phyloP scores from a whole-genome alignment of 495 filamentous ascomycete genomes.

The Tuber melanosporum region DNA sequence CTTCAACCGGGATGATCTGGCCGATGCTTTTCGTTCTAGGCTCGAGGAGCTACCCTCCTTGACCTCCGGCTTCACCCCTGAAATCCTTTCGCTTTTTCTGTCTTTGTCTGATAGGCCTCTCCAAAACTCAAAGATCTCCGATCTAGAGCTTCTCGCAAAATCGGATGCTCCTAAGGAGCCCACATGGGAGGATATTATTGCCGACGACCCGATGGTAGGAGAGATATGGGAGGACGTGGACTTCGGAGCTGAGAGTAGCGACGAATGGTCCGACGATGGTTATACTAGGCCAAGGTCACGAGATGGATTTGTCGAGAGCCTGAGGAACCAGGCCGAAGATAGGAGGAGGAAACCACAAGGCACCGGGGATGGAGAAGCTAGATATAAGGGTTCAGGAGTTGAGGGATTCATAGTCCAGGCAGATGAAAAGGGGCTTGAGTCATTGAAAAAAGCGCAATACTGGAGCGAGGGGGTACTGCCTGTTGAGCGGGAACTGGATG shows the following conservation, averaged over 20 bases:
- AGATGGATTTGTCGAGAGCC: slow-evolving; percentile 20
- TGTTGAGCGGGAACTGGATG: slow-evolving; percentile 44
- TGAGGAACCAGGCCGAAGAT: slow-evolving; percentile 15
- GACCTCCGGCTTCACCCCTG: slow-evolving; percentile 49
- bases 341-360: slow-evolving; percentile 15
- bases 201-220: slow-evolving; percentile 61
- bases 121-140: slow-evolving; percentile 57
- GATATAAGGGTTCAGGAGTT: slow-evolving; percentile 15
- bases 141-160: slow-evolving; percentile 51
- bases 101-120: slow-evolving; percentile 76
- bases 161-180: slow-evolving; percentile 47
- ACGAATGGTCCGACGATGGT: slow-evolving; percentile 44
- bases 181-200: slow-evolving; percentile 69
- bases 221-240: slow-evolving; percentile 76
- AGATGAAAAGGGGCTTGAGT: slow-evolving; percentile 27
- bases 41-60: slow-evolving; percentile 46
- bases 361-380: slow-evolving; percentile 5
- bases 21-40: slow-evolving; percentile 64
- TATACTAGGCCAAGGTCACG: slow-evolving; percentile 9
- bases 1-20: slow-evolving; percentile 67
- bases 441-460: slow-evolving; percentile 37
- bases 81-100: slow-evolving; percentile 71
- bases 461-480: slow-evolving; percentile 38
- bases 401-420: slow-evolving; percentile 25
- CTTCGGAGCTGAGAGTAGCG: slow-evolving; percentile 57